phyloP scores from a whole-genome alignment of 2,329 filamentous ascomycete genomes.

The Sporothrix inflata region DNA sequence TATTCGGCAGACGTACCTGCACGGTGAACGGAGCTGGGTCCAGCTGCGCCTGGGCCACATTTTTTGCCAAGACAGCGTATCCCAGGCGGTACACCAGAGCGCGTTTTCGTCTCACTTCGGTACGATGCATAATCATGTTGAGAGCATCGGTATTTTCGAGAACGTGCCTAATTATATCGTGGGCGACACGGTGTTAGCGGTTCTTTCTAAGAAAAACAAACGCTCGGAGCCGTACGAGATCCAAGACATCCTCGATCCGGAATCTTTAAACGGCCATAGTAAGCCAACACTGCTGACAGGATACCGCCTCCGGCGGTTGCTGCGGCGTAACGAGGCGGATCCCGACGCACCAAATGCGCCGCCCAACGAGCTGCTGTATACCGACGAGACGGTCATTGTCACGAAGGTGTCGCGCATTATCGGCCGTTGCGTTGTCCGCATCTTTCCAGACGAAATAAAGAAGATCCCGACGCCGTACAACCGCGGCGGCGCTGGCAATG shows the following conservation, averaged over 20 bases:
- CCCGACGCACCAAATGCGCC: conserved; percentile 38
- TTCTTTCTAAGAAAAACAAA: conserved; percentile 39
- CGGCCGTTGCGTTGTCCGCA: conserved; percentile 62
- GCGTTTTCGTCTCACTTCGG: neutral
- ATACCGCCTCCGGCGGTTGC: conserved; percentile 55
- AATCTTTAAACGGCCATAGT: conserved; percentile 11
- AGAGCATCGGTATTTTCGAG: conserved; percentile 3
- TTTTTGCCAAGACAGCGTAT: conserved; percentile 47
- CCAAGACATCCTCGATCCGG: conserved; percentile 42
- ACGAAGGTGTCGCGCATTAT: conserved; percentile 47
- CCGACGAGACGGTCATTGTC: conserved; percentile 48
- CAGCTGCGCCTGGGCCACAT: conserved; percentile 60
- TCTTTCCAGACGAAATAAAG: conserved; percentile 48
- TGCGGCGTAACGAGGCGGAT: conserved; percentile 52
- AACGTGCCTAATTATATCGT: conserved; percentile 42
- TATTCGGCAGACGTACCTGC: conserved; percentile 70
- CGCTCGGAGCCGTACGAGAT: conserved; percentile 66
- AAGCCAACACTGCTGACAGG: neutral
- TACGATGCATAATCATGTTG: neutral
- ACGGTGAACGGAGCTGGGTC: conserved; percentile 63
- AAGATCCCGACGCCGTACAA: conserved; percentile 66
- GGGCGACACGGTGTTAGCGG: conserved; percentile 65
- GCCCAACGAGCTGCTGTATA: conserved; percentile 64
- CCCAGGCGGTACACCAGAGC: conserved; percentile 12
- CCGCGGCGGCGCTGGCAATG: conserved; percentile 65